Conservation (phyloP, 2,329 filamentous ascomycete genomes). For the Trichoderma sp. region DNA sequence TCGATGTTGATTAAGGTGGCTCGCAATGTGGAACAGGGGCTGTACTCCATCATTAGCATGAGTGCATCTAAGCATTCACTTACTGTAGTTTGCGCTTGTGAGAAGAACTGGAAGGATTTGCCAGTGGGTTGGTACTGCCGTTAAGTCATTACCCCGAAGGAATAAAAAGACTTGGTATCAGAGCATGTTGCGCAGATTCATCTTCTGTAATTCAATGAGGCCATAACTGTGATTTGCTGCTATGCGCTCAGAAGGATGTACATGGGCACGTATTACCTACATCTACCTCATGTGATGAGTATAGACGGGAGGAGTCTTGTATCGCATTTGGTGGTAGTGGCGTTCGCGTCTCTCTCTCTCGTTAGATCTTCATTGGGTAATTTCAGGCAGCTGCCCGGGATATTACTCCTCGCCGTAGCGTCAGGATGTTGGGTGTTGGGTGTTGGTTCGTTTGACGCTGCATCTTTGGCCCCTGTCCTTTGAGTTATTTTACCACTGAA, state of each 20-base stretch:
- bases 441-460: not conserved
- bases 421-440: not conserved
- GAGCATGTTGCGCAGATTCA: not conserved
- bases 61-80: slow-evolving; percentile 15
- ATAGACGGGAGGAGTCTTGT: too few relatives aligned
- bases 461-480: not conserved
- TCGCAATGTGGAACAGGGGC: slow-evolving; percentile 11
- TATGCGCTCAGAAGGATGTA: not conserved
- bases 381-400: not conserved
- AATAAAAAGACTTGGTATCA: not conserved
- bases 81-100: slow-evolving; percentile 3
- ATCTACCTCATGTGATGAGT: not conserved
- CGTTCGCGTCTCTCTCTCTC: not conserved
- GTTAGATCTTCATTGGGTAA: not conserved
- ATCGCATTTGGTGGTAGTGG: not conserved
- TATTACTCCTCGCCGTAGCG: not conserved
- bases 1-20: slow-evolving; percentile 7
- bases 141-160: not conserved
- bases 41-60: slow-evolving; percentile 17
- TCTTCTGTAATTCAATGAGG: not conserved
- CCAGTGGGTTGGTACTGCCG: slow-evolving; percentile 9
- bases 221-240: not conserved
- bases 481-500: not conserved
- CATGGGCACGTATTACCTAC: not conserved
- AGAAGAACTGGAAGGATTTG: slow-evolving; percentile 14